Evolutionary conservation across 2,329 filamentous ascomycete genomes (phyloP).

Genomic region (Thelonectria olida): DNA sequence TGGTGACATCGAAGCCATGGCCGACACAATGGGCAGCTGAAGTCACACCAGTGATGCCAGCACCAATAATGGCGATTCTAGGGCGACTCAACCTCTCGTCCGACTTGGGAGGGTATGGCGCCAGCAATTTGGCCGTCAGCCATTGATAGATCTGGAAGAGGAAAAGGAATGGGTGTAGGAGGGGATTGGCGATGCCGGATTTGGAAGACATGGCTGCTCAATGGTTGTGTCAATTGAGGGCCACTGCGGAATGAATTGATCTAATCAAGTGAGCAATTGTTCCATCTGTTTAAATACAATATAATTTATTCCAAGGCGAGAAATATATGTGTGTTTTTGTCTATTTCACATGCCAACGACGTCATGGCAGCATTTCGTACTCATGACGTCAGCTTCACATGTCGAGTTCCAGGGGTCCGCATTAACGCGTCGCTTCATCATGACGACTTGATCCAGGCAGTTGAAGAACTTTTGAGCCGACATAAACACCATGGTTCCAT

Average conservation of each 20-base stretch:
- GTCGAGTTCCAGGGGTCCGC: background rate
- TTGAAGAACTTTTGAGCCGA: background rate
- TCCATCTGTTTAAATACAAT: too few species aligned
- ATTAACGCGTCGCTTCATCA: background rate
- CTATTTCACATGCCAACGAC: too few species aligned
- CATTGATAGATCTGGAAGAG: conserved; percentile 73
- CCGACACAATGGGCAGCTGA: conserved; percentile 85
- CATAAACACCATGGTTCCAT: background rate
- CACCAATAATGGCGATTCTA: conserved; percentile 74
- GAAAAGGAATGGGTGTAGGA: conserved; percentile 66
- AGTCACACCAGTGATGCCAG: conserved; percentile 78
- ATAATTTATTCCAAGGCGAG: too few species aligned
- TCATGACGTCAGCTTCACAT: conserved; percentile 18
- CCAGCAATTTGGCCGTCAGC: conserved; percentile 70
- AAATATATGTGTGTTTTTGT: too few species aligned
- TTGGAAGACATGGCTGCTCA: background rate
- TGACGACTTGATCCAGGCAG: background rate
- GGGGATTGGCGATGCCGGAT: conserved; percentile 42
- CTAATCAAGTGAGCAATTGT: too few species aligned
- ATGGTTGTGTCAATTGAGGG: background rate
- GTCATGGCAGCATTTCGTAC: background rate
- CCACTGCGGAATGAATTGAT: too few species aligned
- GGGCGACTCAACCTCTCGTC: conserved; percentile 66
- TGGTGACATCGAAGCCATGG: conserved; percentile 82
- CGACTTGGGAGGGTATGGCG: conserved; percentile 73